phyloP scores from a whole-genome alignment of 163 green algal species.

The Prototheca wickerhamii region DNA sequence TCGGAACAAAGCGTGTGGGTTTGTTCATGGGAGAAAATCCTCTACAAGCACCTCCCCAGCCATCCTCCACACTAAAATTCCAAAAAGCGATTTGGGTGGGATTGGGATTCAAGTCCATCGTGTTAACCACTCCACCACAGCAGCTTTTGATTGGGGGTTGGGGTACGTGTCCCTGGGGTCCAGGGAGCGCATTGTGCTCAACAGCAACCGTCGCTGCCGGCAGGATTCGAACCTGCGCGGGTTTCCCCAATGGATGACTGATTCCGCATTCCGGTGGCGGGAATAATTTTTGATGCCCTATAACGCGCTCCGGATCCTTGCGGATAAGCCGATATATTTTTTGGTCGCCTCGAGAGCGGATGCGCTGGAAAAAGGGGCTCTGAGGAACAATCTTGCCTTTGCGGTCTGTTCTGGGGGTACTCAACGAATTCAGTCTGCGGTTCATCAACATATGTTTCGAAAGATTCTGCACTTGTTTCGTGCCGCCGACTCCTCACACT shows the following conservation, averaged over 20 bases:
- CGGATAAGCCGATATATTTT: too few species aligned
- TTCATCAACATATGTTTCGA: too few species aligned
- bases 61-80: not conserved
- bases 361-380: too few species aligned
- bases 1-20: too few species aligned
- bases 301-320: too few species aligned
- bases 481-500: too few species aligned
- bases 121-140: conserved; percentile 13
- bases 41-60: not conserved
- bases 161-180: not conserved
- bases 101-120: conserved; percentile 7
- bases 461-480: too few species aligned
- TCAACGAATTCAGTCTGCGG: too few species aligned
- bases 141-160: conserved; percentile 1
- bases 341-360: too few species aligned
- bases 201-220: conserved; percentile 2
- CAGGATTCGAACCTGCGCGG: conserved; percentile 12
- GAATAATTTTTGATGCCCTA: not conserved
- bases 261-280: not conserved
- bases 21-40: too few species aligned
- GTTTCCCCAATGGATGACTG: conserved; percentile 8
- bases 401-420: too few species aligned
- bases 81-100: not conserved
- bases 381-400: too few species aligned
- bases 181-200: conserved; percentile 2